Evolutionary conservation across 225 moss, liverwort and hornwort species (phyloP).

Genomic region (Climacium dendroides): DNA sequence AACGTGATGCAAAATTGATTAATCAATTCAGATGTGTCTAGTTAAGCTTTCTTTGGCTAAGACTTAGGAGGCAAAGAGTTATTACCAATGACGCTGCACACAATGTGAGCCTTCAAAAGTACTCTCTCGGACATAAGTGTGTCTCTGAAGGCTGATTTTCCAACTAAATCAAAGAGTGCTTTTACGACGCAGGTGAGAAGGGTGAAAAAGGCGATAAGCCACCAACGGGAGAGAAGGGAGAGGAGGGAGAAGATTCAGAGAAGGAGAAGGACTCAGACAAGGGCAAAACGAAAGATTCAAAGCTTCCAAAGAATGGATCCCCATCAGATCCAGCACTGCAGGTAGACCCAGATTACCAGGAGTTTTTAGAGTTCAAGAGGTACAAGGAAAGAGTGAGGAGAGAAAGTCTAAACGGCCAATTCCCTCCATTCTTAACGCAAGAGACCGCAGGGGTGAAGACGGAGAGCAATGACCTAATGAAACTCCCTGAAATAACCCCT

Average conservation of each 20-base stretch:
- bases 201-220: neutral
- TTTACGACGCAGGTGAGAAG: neutral
- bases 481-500: neutral
- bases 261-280: neutral
- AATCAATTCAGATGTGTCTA: neutral
- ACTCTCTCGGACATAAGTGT: neutral
- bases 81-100: neutral
- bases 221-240: neutral
- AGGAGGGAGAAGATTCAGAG: neutral
- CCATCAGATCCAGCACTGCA: neutral
- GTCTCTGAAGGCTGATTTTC: neutral
- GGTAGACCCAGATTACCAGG: neutral
- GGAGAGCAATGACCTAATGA: neutral
- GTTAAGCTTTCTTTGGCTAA: neutral
- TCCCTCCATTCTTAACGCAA: neutral
- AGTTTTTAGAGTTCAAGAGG: slow-evolving; percentile 9
- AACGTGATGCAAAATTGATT: neutral
- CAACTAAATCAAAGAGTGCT: neutral
- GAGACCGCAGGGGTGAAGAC: neutral
- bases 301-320: neutral
- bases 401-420: neutral
- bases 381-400: neutral
- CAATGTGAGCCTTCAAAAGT: neutral
- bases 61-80: neutral
- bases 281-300: neutral